Evolutionary conservation across 2,329 filamentous ascomycete genomes (phyloP).

Genomic region (Alternaria consortialis): DNA sequence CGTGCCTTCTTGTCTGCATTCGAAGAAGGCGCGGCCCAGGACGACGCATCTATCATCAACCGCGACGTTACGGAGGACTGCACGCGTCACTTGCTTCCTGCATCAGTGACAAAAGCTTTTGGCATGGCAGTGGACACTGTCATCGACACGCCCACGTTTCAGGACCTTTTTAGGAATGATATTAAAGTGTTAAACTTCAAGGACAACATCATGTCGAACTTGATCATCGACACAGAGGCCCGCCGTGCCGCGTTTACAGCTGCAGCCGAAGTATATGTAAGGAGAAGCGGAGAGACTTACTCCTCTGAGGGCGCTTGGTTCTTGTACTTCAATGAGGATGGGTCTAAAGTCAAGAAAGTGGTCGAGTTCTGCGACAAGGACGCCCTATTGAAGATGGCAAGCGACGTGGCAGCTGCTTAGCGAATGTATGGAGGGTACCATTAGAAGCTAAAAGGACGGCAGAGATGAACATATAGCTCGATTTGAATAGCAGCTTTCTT

Average conservation of each 20-base stretch:
- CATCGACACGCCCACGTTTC: constrained; percentile 5
- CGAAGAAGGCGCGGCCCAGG: constrained; percentile 8
- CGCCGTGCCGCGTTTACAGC: constrained; percentile 8
- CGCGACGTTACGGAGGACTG: constrained; percentile 13
- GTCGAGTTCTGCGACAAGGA: constrained; percentile 18
- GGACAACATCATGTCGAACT: constrained; percentile 8
- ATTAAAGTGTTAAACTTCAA: constrained; percentile 10
- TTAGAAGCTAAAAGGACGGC: not conserved
- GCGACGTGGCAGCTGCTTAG: not conserved
- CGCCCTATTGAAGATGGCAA: constrained; percentile 11
- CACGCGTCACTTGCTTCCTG: constrained; percentile 7
- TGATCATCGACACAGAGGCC: constrained; percentile 11
- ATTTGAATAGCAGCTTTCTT: not conserved
- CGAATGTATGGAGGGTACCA: not conserved
- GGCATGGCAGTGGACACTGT: not conserved
- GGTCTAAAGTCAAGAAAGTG: constrained; percentile 9
- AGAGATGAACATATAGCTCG: too few relatives aligned
- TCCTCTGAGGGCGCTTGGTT: constrained; percentile 13
- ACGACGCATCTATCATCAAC: constrained; percentile 11
- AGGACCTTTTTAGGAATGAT: constrained; percentile 7
- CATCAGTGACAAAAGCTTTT: constrained; percentile 2
- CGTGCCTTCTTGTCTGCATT: constrained; percentile 8
- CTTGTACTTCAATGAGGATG: constrained; percentile 16
- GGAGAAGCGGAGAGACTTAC: constrained; percentile 1
- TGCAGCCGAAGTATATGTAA: constrained; percentile 1